These are phyloP conservation scores for Aspergillus melleus DNA, from an alignment of 2,329 filamentous ascomycete genomes.

Conservation along the genomic window DNA sequence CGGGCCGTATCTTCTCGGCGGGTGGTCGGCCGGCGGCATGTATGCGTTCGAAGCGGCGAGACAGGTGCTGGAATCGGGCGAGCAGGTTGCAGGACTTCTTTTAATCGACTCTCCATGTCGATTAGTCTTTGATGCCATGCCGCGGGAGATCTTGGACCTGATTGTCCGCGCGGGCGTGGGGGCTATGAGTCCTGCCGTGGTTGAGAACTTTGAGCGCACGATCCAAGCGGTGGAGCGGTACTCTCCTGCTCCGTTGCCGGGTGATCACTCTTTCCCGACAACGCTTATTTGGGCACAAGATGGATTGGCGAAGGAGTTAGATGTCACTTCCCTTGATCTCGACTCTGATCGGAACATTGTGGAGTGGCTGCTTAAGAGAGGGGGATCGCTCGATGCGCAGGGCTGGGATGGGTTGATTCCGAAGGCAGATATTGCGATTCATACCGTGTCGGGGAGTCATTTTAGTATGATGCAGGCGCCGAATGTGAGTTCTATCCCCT, in stretches of 20 bases:
- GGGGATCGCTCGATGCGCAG: not conserved
- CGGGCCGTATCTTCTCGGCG: slow-evolving; percentile 60
- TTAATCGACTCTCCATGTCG: slow-evolving; percentile 65
- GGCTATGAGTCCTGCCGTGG: not conserved
- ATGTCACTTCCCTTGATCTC: not conserved
- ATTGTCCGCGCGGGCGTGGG: not conserved
- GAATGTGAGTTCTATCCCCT: not conserved
- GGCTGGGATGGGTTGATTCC: not conserved
- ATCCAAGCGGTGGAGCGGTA: not conserved
- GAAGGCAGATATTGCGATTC: not conserved
- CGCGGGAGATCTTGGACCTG: not conserved
- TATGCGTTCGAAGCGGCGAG: slow-evolving; percentile 63
- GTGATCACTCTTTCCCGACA: not conserved
- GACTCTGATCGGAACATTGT: not conserved
- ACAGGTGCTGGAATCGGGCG: slow-evolving; percentile 55
- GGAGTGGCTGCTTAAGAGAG: not conserved
- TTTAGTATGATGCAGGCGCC: not conserved
- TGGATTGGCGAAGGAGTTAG: not conserved
- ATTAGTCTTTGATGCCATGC: not conserved
- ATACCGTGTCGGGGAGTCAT: not conserved
- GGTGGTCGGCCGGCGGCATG: slow-evolving; percentile 70
- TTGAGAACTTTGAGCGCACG: not conserved
- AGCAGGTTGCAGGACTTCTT: slow-evolving; percentile 56
- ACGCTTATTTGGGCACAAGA: not conserved
- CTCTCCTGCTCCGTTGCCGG: not conserved